Percentiles rank a stretch among this genome's conserved stretches.
phyloP scores from a whole-genome alignment of 805 yeast genomes.

The Teunomyces gatunensis region DNA sequence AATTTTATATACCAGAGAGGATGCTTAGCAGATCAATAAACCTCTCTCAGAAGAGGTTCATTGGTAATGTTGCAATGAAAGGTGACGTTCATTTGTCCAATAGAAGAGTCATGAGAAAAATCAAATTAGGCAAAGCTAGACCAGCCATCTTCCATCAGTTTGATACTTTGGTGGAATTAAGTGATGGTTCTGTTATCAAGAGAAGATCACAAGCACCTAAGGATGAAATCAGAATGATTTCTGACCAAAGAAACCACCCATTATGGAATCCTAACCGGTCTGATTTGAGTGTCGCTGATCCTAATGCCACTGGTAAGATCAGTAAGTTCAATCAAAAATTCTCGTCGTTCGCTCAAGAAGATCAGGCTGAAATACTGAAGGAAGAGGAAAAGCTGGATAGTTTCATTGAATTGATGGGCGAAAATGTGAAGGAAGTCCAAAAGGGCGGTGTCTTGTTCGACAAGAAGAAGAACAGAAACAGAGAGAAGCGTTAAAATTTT shows the following conservation, averaged over 20 bases:
- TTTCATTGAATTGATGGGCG: conserved; percentile 60
- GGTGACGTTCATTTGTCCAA: conserved; percentile 43
- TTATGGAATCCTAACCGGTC: conserved; percentile 88
- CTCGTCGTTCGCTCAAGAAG: conserved; percentile 40
- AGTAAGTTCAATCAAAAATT: conserved; percentile 71
- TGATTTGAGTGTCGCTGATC: conserved; percentile 69
- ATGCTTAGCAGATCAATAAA: conserved; percentile 2
- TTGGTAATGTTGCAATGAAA: conserved; percentile 6
- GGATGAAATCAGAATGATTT: conserved; percentile 77
- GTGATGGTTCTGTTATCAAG: conserved; percentile 87
- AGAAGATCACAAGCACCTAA: conserved; percentile 88
- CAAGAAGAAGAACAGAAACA: conserved; percentile 45
- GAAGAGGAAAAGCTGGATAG: conserved; percentile 35
- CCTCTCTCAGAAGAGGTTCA: conserved; percentile 2
- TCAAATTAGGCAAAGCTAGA: conserved; percentile 79
- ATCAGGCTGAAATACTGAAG: conserved; percentile 5
- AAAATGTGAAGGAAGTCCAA: conserved; percentile 48
- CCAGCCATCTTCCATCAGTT: conserved; percentile 93
- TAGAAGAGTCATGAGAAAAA: conserved; percentile 65
- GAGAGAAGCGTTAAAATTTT: conserved; percentile 5
- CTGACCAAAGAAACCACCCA: conserved; percentile 83
- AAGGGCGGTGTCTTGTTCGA: conserved; percentile 53
- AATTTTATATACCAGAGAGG: not conserved
- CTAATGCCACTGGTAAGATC: conserved; percentile 81
- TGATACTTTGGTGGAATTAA: conserved; percentile 81